Evolutionary conservation across 2,329 filamentous ascomycete genomes (phyloP).

Genomic region (Curvularia eragrostidis): DNA sequence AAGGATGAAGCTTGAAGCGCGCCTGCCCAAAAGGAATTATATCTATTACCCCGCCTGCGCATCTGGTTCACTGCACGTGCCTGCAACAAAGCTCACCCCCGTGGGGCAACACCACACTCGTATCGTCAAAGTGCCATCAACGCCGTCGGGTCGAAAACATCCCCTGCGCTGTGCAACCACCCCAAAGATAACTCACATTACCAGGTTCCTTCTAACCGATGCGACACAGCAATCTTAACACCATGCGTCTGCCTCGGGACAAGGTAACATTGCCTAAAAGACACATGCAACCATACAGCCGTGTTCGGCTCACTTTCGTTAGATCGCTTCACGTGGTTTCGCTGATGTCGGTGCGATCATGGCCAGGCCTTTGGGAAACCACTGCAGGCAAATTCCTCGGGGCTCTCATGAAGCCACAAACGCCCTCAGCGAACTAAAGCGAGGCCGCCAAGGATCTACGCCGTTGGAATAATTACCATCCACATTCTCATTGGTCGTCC

Average conservation of each 20-base stretch:
- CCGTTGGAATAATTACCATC: background rate
- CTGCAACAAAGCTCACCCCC: background rate
- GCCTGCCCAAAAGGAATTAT: background rate
- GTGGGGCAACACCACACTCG: background rate
- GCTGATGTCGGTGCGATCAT: background rate
- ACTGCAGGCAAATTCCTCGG: background rate
- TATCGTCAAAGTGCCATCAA: background rate
- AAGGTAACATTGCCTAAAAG: background rate
- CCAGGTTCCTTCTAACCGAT: background rate
- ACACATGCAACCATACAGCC: background rate
- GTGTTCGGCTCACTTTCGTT: background rate
- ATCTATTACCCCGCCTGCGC: conserved; percentile 5
- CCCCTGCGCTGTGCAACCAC: background rate
- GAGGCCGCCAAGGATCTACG: too few relatives aligned
- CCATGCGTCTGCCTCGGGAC: background rate
- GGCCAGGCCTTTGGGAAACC: background rate
- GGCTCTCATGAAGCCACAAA: background rate
- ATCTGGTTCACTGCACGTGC: conserved; percentile 2
- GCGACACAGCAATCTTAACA: background rate
- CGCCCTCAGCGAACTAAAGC: conserved; percentile 5
- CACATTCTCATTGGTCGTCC: background rate
- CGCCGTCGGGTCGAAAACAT: background rate
- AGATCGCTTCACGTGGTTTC: background rate
- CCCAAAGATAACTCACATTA: background rate
- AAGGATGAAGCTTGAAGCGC: conserved; percentile 20